Percentiles rank a stretch among this genome's conserved stretches.
phyloP scores from a whole-genome alignment of 495 filamentous ascomycete species.

The Parathielavia hyrcaniae region DNA sequence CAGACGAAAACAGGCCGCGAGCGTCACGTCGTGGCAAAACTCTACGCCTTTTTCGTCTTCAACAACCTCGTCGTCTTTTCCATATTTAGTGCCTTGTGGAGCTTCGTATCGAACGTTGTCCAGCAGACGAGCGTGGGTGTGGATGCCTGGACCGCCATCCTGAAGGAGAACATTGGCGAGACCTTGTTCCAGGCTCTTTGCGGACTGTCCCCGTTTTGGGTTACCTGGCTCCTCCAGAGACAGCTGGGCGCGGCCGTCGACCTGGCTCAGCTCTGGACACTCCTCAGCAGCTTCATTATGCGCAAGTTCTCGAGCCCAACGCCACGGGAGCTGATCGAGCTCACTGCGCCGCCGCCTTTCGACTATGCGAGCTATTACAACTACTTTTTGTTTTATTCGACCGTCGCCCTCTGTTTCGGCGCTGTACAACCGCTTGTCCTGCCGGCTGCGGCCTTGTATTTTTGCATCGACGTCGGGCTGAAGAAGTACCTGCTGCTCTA shows the following conservation, averaged over 20 bases:
- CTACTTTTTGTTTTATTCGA: slow-evolving; percentile 88
- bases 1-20: slow-evolving; percentile 87
- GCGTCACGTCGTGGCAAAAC: slow-evolving; percentile 81
- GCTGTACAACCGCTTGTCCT: slow-evolving; percentile 84
- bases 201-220: slow-evolving; percentile 82
- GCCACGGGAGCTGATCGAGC: slow-evolving; percentile 85
- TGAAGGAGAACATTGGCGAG: slow-evolving; percentile 52
- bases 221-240: slow-evolving; percentile 85
- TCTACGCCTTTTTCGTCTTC: slow-evolving; percentile 96
- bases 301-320: slow-evolving; percentile 82
- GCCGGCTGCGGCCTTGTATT: slow-evolving; percentile 87
- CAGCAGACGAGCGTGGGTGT: slow-evolving; percentile 42
- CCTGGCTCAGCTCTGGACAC: slow-evolving; percentile 71
- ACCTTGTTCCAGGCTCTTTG: slow-evolving; percentile 65
- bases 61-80: slow-evolving; percentile 96
- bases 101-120: slow-evolving; percentile 60
- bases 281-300: slow-evolving; percentile 73
- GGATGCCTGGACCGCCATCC: slow-evolving; percentile 62
- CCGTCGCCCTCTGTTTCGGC: slow-evolving; percentile 79
- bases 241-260: slow-evolving; percentile 89
- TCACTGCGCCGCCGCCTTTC: slow-evolving; percentile 86
- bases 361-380: slow-evolving; percentile 98
- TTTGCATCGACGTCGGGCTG: slow-evolving; percentile 74
- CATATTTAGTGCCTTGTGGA: slow-evolving; percentile 74
- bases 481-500: slow-evolving; percentile 96